A percentile compares a stretch with the other conserved stretches of the same genome.
These are phyloP conservation scores for Oryza glumipatula DNA, from an alignment of 176 grass and related monocot genomes.

Conservation along the genomic window DNA sequence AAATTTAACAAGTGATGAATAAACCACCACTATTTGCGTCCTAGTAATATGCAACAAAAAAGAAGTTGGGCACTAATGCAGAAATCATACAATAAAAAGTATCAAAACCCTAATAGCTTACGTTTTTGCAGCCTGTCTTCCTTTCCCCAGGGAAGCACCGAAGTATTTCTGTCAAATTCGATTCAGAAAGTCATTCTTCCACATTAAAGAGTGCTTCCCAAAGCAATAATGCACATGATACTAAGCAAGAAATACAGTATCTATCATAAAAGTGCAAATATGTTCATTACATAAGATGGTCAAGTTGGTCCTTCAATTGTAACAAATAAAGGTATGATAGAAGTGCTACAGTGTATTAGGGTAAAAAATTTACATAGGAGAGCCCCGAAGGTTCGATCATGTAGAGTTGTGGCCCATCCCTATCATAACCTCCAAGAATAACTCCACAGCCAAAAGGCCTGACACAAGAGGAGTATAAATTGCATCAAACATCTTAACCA, in stretches of 20 bases:
- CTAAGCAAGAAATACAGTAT: neutral
- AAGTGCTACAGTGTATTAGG: conserved; percentile 11
- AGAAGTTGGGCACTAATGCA: neutral
- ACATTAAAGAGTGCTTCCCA: neutral
- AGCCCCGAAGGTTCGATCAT: conserved; percentile 78
- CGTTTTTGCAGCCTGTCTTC: conserved; percentile 88
- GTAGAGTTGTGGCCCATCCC: conserved; percentile 86
- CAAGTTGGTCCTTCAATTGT: neutral
- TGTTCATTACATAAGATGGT: neutral
- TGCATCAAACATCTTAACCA: conserved; percentile 23
- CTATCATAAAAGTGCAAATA: conserved; percentile 16
- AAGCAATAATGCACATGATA: neutral
- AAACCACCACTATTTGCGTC: neutral
- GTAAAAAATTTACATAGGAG: conserved; percentile 63
- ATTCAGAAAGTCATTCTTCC: conserved; percentile 40
- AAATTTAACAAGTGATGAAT: neutral
- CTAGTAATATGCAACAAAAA: neutral
- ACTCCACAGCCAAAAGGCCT: conserved; percentile 90
- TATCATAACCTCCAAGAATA: conserved; percentile 91
- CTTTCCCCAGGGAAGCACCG: conserved; percentile 78
- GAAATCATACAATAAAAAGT: conserved; percentile 27
- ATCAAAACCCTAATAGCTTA: conserved; percentile 44
- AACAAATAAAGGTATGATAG: conserved; percentile 27
- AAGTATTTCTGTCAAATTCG: conserved; percentile 69
- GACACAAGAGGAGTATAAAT: conserved; percentile 16